These are phyloP conservation scores for Gloeophyllum trabeum DNA, from an alignment of 768 basidiomycete genomes.

Conservation along the genomic window DNA sequence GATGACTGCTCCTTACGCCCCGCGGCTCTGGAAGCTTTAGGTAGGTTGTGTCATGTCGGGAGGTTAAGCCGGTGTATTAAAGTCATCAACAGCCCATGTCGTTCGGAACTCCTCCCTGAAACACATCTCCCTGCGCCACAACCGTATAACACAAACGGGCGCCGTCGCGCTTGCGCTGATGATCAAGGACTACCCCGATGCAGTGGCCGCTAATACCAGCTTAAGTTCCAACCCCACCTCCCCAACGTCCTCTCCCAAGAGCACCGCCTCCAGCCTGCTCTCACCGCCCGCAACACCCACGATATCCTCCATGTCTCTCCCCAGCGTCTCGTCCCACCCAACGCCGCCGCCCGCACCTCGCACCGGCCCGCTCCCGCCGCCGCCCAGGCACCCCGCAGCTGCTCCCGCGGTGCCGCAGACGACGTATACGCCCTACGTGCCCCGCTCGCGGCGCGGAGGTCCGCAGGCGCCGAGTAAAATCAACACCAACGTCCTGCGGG, in stretches of 20 bases:
- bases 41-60: slow-evolving; percentile 29
- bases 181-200: slow-evolving; percentile 93
- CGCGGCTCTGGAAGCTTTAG: slow-evolving; percentile 66
- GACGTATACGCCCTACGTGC: slow-evolving; percentile 79
- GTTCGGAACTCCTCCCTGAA: slow-evolving; percentile 76
- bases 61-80: not conserved
- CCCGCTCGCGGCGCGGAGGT: slow-evolving; percentile 39
- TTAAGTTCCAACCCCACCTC: slow-evolving; percentile 23
- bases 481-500: not conserved
- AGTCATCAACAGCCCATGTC: slow-evolving; percentile 48
- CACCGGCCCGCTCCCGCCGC: slow-evolving; percentile 21
- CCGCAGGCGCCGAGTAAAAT: not conserved
- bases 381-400: slow-evolving; percentile 33
- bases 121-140: slow-evolving; percentile 85
- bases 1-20: slow-evolving; percentile 79
- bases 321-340: slow-evolving; percentile 13
- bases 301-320: slow-evolving; percentile 3
- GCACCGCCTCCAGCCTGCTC: slow-evolving; percentile 12
- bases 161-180: slow-evolving; percentile 90
- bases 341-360: slow-evolving; percentile 14
- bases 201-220: slow-evolving; percentile 27
- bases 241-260: slow-evolving; percentile 15
- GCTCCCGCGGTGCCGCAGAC: slow-evolving; percentile 45
- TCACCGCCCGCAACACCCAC: not conserved
- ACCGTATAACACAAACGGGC: slow-evolving; percentile 74